Evolutionary conservation across 768 basidiomycete species (phyloP), one percentile per base, ranked within the genome.

Genomic region (Boletus reticuloceps): DNA sequence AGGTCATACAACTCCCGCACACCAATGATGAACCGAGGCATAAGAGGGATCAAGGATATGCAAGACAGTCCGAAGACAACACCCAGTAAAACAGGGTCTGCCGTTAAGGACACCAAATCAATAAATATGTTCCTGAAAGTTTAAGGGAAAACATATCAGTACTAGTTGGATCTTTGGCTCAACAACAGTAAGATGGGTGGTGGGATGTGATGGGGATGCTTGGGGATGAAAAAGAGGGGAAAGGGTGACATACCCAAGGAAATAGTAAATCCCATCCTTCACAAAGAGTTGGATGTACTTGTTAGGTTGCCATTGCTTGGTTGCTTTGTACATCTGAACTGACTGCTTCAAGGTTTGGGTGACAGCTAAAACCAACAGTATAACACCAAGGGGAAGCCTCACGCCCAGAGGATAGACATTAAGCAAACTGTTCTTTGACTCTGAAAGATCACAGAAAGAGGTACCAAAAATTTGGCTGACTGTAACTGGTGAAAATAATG

Each of bases 21-120:
- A 16, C 34, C 36, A n/a, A 60, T 49, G 19, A 60, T 54, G 47
- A 60, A 52, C 17, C 50, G 38, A 5, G 58, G 60, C 4, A 51
- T 5, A 55, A 29, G 16, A 38, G 17, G 44, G n/a, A 36, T 10
- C 27, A 29, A 59, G 6, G 20, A 38, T 2, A 1, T 9, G 41
- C 10, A 20, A 1, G 17, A n/a, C 1, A 5, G 7, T 32, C 1
- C 4, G 20, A 3, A n/a, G 0, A 5, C 13, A 53, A 16, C 5
- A 36, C 27, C 12, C 10, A 52, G 38, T 13, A 17, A 0, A 7
- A 4, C 11, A 5, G 14, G 11, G 7, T 29, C 0, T 6, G 29
- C 12, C 2, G 16, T 5, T 3, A 4, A 2, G 9, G 11, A 25
- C 2, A 11, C 43, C 48, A 46, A 25, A 20, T 29, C 27, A 2